These are phyloP conservation scores for Penicillium sp. DNA, from an alignment of 2,329 filamentous ascomycete species.

Conservation along the genomic window DNA sequence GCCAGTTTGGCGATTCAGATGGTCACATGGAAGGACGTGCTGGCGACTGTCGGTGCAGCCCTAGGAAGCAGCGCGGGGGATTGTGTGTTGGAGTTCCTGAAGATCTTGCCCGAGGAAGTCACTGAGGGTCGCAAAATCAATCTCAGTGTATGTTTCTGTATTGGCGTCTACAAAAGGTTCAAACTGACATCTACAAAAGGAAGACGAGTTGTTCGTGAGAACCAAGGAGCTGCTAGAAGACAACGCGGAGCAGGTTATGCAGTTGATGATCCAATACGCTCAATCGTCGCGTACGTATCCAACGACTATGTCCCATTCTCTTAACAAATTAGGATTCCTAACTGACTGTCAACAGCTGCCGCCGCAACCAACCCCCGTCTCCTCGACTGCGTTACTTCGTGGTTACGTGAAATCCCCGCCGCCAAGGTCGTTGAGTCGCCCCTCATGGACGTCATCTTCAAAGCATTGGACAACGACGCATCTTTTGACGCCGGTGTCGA, in stretches of 20 bases:
- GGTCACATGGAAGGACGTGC: conserved; percentile 90
- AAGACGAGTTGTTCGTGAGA: conserved; percentile 87
- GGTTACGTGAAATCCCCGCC: conserved; percentile 89
- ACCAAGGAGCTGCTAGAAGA: conserved; percentile 87
- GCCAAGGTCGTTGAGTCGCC: conserved; percentile 80
- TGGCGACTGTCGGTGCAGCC: conserved; percentile 75
- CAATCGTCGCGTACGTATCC: conserved; percentile 74
- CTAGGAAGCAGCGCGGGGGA: conserved; percentile 71
- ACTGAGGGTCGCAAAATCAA: conserved; percentile 99
- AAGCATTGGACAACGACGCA: conserved; percentile 70
- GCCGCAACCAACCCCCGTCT: conserved; percentile 85
- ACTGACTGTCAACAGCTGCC: conserved; percentile 53
- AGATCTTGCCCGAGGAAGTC: conserved; percentile 96
- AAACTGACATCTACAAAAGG: conserved; percentile 53
- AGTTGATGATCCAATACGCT: conserved; percentile 83
- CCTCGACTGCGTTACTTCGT: conserved; percentile 93
- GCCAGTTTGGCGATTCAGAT: conserved; percentile 95
- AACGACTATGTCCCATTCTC: background rate
- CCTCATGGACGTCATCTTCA: conserved; percentile 76
- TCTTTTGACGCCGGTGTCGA: conserved; percentile 88
- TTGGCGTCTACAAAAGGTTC: background rate
- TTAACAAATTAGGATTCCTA: conserved; percentile 10
- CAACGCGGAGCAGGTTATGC: conserved; percentile 84
- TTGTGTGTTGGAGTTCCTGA: conserved; percentile 91
- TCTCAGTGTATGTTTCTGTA: conserved; percentile 80